Base-by-base conservation (phyloP, 75 land plant genomes). In the Selaginella moellendorffii region DNA sequence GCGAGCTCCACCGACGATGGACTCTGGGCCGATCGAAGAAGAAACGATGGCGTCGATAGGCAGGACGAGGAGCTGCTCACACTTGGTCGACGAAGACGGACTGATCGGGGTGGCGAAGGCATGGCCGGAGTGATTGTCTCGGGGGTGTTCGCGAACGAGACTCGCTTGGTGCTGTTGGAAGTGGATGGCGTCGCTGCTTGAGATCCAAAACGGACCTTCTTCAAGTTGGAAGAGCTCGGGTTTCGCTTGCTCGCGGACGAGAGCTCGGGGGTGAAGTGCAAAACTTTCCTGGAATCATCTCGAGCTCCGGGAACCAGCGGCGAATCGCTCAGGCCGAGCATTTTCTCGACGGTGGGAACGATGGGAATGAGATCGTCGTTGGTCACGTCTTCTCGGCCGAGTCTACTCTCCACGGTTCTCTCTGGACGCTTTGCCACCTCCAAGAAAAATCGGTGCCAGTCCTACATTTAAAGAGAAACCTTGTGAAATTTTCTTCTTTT, bases 211-310 rank as follows among this genome's bases (percentile, higher is more conserved):
- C 46, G 46, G 46, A 36, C 46, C 14, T 36, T 36, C 46, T 36
- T 36, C 46, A 36, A 5, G 46, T 14, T 36, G 14, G 46, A 36
- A 36, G 14, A 36, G 14, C 46, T 36, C 14, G 46, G 14, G 46
- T 14, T 36, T 36, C 14, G 5, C 46, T 36, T n/a, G 10, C 46
- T 36, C 5, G 46, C 5, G 14, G 46, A 5, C 5, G 46, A 36
- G 46, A 36, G 46, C 46, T 36, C 10, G 10, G 46, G 46, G 46
- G 46, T 36, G 46, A 36, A 36, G 46, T 36, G 46, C 14, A 36
- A 36, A 5, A 36, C 59, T 56, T 56, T 56, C 59, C 59, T 56
- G 59, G 59, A 56, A 8, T 56, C 59, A 21, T 56, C 59, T 56
- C 24, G 19, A 9, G 59, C 24, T 8, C 17, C 59, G 24, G 59